A percentile compares a stretch with the other conserved stretches of the same genome.
phyloP scores from a whole-genome alignment of 2,329 filamentous ascomycete genomes.

The Colletotrichum brevisporum region DNA sequence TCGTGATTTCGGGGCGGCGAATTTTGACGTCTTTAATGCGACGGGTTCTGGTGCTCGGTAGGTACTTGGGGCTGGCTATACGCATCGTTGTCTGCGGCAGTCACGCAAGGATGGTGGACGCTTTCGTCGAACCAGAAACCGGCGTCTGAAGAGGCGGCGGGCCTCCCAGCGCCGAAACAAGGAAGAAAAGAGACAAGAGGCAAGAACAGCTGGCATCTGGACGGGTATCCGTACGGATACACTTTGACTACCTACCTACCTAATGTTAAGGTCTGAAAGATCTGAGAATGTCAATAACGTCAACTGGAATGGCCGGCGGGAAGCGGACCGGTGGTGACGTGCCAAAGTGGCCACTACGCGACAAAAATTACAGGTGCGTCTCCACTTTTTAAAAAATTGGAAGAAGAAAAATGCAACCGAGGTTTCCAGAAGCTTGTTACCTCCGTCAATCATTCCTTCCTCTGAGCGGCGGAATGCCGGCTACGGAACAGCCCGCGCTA shows the following conservation, averaged over 20 bases:
- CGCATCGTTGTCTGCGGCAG: too few relatives aligned
- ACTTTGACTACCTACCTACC: too few relatives aligned
- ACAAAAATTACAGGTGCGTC: not conserved
- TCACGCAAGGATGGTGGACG: too few relatives aligned
- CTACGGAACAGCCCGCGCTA: slow-evolving; percentile 28
- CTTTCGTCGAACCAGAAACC: too few relatives aligned
- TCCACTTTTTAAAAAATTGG: slow-evolving; percentile 12
- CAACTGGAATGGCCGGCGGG: slow-evolving; percentile 3
- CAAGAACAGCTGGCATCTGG: too few relatives aligned
- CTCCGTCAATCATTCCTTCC: not conserved
- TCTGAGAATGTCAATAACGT: not conserved
- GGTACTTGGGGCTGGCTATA: too few relatives aligned
- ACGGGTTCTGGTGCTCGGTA: too few relatives aligned
- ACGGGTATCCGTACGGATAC: slow-evolving; percentile 1
- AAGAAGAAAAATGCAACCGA: not conserved
- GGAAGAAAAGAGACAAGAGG: too few relatives aligned
- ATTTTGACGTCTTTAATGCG: too few relatives aligned
- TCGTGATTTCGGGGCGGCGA: too few relatives aligned
- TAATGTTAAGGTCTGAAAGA: not conserved
- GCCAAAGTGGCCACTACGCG: slow-evolving; percentile 20
- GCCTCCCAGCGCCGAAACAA: too few relatives aligned
- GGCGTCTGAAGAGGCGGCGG: too few relatives aligned
- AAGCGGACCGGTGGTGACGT: slow-evolving; percentile 28
- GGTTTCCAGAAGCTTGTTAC: slow-evolving; percentile 34
- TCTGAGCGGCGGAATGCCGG: slow-evolving; percentile 7